Conservation (phyloP, 768 basidiomycete species). For the Chalciporus sphaerocephalus region DNA sequence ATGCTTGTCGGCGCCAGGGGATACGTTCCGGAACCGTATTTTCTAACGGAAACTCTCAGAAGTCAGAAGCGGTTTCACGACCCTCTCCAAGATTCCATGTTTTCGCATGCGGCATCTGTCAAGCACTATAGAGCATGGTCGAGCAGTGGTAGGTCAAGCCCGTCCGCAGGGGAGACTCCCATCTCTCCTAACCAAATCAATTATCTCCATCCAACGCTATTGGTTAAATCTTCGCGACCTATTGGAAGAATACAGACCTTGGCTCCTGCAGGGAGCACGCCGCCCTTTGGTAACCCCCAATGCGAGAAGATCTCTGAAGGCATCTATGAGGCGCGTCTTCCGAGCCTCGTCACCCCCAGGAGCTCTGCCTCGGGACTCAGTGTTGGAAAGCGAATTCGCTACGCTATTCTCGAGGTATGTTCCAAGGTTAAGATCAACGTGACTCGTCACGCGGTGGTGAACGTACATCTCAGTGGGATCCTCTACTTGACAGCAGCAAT, state of each 20-base stretch:
- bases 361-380: conserved; percentile 56
- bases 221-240: conserved; percentile 67
- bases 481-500: conserved; percentile 84
- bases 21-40: conserved; percentile 83
- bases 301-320: conserved; percentile 52
- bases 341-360: conserved; percentile 76
- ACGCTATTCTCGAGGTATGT: conserved; percentile 76
- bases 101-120: conserved; percentile 74
- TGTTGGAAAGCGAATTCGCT: conserved; percentile 70
- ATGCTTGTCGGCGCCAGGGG: conserved; percentile 77
- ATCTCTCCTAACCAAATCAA: conserved; percentile 1
- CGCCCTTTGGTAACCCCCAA: conserved; percentile 30
- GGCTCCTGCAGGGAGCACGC: conserved; percentile 24
- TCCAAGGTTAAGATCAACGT: not conserved
- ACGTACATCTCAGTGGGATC: conserved; percentile 61
- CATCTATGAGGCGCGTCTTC: conserved; percentile 69
- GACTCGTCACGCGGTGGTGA: not conserved
- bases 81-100: conserved; percentile 80
- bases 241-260: conserved; percentile 47
- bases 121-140: conserved; percentile 79
- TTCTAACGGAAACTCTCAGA: conserved; percentile 77
- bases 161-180: conserved; percentile 22
- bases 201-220: conserved; percentile 37
- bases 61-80: conserved; percentile 90
- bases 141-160: conserved; percentile 55